Percentiles rank a stretch among this genome's conserved stretches.
Conservation (phyloP, 1,284 basidiomycete genomes). For the Trametes pubescens region DNA sequence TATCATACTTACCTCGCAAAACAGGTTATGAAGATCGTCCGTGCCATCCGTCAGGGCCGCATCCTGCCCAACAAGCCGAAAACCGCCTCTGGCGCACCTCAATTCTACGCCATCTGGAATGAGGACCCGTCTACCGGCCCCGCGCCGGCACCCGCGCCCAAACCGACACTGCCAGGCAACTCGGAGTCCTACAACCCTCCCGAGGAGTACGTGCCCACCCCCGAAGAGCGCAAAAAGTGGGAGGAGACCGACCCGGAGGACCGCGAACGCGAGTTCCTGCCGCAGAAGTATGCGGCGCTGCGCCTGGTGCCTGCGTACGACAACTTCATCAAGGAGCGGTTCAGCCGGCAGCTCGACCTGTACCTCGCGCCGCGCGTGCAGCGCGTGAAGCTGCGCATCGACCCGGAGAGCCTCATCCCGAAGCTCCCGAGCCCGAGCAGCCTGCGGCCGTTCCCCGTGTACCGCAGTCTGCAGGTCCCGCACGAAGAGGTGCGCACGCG, state of each 20-base stretch:
- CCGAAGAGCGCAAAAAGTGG: conserved; percentile 87
- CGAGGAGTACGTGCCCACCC: conserved; percentile 95
- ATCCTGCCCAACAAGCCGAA: conserved; percentile 92
- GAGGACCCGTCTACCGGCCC: conserved; percentile 68
- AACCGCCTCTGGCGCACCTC: conserved; percentile 71
- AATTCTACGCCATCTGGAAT: conserved; percentile 93
- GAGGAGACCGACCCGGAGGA: conserved; percentile 90
- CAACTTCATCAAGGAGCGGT: conserved; percentile 93
- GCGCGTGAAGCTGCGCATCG: conserved; percentile 87
- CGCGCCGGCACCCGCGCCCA: conserved; percentile 93
- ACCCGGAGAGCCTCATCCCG: conserved; percentile 91
- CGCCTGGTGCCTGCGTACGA: conserved; percentile 94
- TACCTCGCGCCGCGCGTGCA: conserved; percentile 97
- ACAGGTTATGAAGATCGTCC: conserved; percentile 99
- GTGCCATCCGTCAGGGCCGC: conserved; percentile 95
- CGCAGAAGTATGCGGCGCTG: conserved; percentile 86
- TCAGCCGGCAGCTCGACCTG: conserved; percentile 94
- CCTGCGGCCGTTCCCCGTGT: conserved; percentile 94
- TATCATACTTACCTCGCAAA: not conserved
- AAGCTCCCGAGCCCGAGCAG: conserved; percentile 96
- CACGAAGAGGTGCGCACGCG: conserved; percentile 81
- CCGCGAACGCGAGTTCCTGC: conserved; percentile 90
- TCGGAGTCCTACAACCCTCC: conserved; percentile 99
- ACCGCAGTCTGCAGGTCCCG: conserved; percentile 76
- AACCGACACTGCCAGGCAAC: conserved; percentile 88